Conservation (phyloP, 2,329 filamentous ascomycete species). For the Apiospora sp. region DNA sequence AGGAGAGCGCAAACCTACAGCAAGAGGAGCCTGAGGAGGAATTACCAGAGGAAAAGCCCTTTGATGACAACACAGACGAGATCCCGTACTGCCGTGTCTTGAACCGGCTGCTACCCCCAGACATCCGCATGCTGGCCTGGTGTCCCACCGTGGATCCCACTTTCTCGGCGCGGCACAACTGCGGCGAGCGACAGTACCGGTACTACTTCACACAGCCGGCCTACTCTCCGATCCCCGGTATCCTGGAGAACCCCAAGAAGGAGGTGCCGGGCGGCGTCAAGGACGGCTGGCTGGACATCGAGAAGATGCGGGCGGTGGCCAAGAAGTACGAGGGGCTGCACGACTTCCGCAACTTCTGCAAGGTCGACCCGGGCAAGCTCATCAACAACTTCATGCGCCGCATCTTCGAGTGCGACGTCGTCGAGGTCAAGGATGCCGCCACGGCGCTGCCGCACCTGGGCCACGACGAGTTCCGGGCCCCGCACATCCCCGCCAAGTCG, state of each 20-base stretch:
- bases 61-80: conserved; percentile 81
- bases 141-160: conserved; percentile 77
- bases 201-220: conserved; percentile 98
- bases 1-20: neutral
- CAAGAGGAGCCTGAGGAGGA: conserved; percentile 13
- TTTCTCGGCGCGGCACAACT: conserved; percentile 93
- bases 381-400: conserved; percentile 82
- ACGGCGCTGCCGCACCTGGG: conserved; percentile 68
- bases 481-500: conserved; percentile 30
- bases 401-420: conserved; percentile 83
- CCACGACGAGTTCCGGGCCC: conserved; percentile 55
- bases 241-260: conserved; percentile 53
- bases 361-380: conserved; percentile 89
- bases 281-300: conserved; percentile 86
- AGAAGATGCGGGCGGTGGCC: conserved; percentile 84
- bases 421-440: conserved; percentile 66
- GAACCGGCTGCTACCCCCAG: conserved; percentile 86
- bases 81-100: conserved; percentile 83
- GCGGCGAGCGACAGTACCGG: conserved; percentile 87
- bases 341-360: conserved; percentile 98
- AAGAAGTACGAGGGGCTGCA: conserved; percentile 82
- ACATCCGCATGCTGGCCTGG: conserved; percentile 93
- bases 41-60: conserved; percentile 36
- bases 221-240: conserved; percentile 72
- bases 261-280: conserved; percentile 45